Base-by-base conservation (phyloP, 768 basidiomycete species). In the Tricholomella constricta region DNA sequence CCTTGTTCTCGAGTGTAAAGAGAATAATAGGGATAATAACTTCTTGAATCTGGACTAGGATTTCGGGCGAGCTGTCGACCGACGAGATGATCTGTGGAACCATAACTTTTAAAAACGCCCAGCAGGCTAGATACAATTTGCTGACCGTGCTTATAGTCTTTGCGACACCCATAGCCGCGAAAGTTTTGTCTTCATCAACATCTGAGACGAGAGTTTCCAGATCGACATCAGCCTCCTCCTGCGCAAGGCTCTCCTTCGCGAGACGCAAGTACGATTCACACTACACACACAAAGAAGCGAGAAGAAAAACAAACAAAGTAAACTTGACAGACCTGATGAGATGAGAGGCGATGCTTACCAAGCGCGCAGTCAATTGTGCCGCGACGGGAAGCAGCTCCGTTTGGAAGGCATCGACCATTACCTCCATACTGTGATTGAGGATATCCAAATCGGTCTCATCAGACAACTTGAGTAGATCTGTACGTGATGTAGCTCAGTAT, bases 401-500 rank as follows among this genome's bases (percentile, higher is more conserved):
- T 63, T 89, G 85, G 81, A 91, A 96, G 36, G 82, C 81, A 58
- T 91, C 84, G 14, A 94, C 93, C 82, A 95, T 86, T 22, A 83
- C 81, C 62, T 92, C 89, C 86, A 93, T 91, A 62, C 87, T 82
- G 55, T 75, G 77, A 63, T 91, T 92, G 50, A 94, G 76, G 43
- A 91, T 79, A 65, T 95, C 92, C 38, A 96, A 73, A 66, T 95
- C 93, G 40, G 91, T 92, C 70, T 94, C 90, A 65, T 94, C 89
- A n/a, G 89, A 85, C 38, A 96, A 78, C 67, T 91, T 91, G 61
- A 94, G 79, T n/a, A 94, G 75, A 65, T 89, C 91, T 91, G 55
- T 37, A 49, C 6, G 26, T 20, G 43, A 45, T n/a, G 4, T 11
- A 27, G 27, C 19, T 29, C 31, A 50, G 35, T 7, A 32, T 25